Evolutionary conservation across 176 grass and related monocot species (phyloP).

Genomic region (Oryza australiensis): DNA sequence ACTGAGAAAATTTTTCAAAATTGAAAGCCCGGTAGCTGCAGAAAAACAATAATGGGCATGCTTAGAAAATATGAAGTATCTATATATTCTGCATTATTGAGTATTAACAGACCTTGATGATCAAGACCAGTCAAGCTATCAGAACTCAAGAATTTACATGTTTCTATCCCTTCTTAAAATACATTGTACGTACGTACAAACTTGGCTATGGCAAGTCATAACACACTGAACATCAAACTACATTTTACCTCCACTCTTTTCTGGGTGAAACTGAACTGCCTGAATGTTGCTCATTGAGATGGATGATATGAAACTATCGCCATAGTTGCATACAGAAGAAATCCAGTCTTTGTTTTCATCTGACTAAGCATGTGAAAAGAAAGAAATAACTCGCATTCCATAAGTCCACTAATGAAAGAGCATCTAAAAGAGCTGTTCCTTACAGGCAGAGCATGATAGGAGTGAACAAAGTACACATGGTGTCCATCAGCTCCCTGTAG

Average conservation of each 20-base stretch:
- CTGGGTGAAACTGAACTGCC: constrained; percentile 96
- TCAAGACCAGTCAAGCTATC: constrained; percentile 19
- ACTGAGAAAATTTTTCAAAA: constrained; percentile 80
- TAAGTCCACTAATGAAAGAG: constrained; percentile 20
- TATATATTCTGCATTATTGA: background rate
- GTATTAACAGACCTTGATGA: background rate
- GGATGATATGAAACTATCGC: constrained; percentile 82
- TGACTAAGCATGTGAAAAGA: constrained; percentile 57
- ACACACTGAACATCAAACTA: constrained; percentile 13
- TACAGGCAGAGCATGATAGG: constrained; percentile 78
- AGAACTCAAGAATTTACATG: background rate
- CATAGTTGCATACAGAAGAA: constrained; percentile 89
- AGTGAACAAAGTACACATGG: constrained; percentile 99
- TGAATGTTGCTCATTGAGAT: constrained; percentile 89
- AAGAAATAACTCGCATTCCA: constrained; percentile 46
- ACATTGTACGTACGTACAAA: background rate
- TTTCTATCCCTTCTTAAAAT: background rate
- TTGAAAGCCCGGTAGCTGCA: constrained; percentile 82
- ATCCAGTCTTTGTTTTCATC: constrained; percentile 88
- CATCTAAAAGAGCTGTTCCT: constrained; percentile 5
- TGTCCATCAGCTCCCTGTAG: constrained; percentile 74
- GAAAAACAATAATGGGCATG: background rate
- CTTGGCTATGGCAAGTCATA: background rate
- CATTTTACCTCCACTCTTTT: constrained; percentile 91
- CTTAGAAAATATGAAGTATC: background rate